Evolutionary conservation across 2,329 filamentous ascomycete genomes (phyloP), one percentile per base, ranked within the genome.

Genomic region (Beauveria brongniartii): DNA sequence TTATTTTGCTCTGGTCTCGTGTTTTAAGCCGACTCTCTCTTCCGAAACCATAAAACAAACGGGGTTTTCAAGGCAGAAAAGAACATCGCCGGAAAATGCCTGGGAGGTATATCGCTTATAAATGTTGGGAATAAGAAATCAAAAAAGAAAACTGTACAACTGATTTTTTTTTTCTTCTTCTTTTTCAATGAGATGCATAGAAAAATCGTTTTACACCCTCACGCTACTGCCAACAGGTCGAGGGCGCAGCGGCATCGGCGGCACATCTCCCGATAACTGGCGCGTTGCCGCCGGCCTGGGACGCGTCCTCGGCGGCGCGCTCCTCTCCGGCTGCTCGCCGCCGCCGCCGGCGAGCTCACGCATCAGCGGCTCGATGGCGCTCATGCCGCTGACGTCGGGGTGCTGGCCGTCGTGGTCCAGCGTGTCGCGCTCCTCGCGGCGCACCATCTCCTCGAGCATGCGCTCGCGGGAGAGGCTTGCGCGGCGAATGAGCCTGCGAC

Each of bases 301-400:
- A 7, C 24, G 55, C 41, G 41, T 18, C 9, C 14, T 22, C n/a
- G 28, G 24, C 14, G 16, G n/a, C 14, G 28, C 7, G 28, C n/a
- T 24, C 43, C 16, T 30, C 34, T 47, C 47, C 12, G 20, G 22
- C 14, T 16, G 20, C 28, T 26, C 28, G 14, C 9, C 41, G 28
- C 34, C 30, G 30, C 30, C 30, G 30, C 30, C 70, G 46, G 73
- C 74, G 48, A 79, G 66, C 67, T 78, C 76, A 59, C 74, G 70
- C 74, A 79, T 79, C 52, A 80, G 64, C 9, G 77, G 75, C 67
- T 79, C 77, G 24, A 79, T 71, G 5, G 71, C 68, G 28, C 74
- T 75, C 60, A 78, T 65, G 5, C 75, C 72, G 53, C 69, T 73
- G 62, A 66, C 64, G 20, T 72, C 71, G 26, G 71, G 57, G 68